Evolutionary conservation across 345 rosid species (phyloP).

Genomic region (Acer campestre): DNA sequence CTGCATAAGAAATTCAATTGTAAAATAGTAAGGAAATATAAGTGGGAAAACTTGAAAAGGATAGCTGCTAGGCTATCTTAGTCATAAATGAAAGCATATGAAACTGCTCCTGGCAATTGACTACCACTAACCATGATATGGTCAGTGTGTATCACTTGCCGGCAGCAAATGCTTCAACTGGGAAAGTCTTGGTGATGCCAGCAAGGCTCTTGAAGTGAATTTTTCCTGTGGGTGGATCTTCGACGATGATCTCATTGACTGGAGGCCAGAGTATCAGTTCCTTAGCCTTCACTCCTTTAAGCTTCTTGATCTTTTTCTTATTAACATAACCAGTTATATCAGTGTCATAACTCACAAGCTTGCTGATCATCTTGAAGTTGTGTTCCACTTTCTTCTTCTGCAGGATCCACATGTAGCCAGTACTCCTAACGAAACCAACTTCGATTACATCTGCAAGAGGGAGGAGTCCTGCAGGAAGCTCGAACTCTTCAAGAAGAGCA

Average conservation of each 20-base stretch:
- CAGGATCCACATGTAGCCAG: constrained; percentile 55
- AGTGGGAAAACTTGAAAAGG: too few species aligned
- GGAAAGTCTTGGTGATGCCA: constrained; percentile 38
- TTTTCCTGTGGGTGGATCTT: constrained; percentile 43
- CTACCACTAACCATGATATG: too few species aligned
- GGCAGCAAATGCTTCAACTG: constrained; percentile 47
- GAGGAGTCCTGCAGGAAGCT: constrained; percentile 51
- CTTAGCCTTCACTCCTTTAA: constrained; percentile 23
- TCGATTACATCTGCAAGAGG: constrained; percentile 50
- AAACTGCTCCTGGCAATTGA: too few species aligned
- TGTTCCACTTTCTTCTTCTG: constrained; percentile 52
- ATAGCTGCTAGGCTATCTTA: too few species aligned
- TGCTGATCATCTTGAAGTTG: constrained; percentile 47
- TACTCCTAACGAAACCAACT: constrained; percentile 46
- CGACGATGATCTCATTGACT: constrained; percentile 37
- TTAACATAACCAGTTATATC: constrained; percentile 40
- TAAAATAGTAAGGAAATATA: too few species aligned
- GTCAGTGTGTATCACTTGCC: constrained; percentile 29
- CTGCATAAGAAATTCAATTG: too few species aligned
- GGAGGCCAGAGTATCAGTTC: constrained; percentile 55
- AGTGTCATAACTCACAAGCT: constrained; percentile 43
- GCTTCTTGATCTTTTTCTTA: constrained; percentile 40
- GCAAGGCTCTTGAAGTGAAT: too few species aligned
- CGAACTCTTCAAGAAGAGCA: constrained; percentile 45
- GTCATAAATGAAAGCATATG: too few species aligned